phyloP scores from a whole-genome alignment of 306 rosid species.

The Betula pendula region DNA sequence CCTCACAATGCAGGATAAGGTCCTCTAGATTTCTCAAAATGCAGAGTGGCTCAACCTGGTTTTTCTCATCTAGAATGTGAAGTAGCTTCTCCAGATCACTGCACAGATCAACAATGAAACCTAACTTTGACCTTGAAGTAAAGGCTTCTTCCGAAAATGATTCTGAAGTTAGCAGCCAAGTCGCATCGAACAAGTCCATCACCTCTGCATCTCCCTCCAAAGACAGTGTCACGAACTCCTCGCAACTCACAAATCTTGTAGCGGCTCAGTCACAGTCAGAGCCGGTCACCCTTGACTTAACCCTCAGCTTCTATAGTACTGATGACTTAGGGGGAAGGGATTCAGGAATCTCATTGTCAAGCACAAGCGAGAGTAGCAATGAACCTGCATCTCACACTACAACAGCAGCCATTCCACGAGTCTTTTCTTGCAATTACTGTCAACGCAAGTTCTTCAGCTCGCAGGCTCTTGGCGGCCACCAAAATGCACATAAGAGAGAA shows the following conservation, averaged over 20 bases:
- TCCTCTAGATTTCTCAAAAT: neutral
- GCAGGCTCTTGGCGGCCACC: constrained; percentile 97
- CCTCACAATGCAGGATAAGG: constrained; percentile 2
- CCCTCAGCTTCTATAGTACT: constrained; percentile 59
- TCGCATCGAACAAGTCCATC: constrained; percentile 65
- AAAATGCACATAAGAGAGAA: constrained; percentile 88
- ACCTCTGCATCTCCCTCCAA: constrained; percentile 53
- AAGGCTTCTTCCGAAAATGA: constrained; percentile 65
- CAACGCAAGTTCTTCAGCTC: constrained; percentile 89
- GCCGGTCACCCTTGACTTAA: constrained; percentile 60
- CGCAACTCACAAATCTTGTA: constrained; percentile 36
- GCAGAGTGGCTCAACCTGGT: constrained; percentile 18
- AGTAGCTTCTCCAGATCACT: constrained; percentile 6
- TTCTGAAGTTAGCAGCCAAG: constrained; percentile 79
- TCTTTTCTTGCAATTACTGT: constrained; percentile 86
- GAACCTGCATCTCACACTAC: constrained; percentile 58
- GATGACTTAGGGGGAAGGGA: constrained; percentile 42
- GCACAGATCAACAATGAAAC: constrained; percentile 50
- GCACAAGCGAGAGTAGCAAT: constrained; percentile 86
- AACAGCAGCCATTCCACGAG: constrained; percentile 45
- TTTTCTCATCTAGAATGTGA: constrained; percentile 23
- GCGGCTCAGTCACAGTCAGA: constrained; percentile 32
- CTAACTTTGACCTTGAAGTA: constrained; percentile 67
- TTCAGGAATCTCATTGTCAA: constrained; percentile 69
- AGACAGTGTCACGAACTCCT: constrained; percentile 41